Evolutionary conservation across 495 filamentous ascomycete genomes (phyloP).

Genomic region (Aspergillus avenaceus): DNA sequence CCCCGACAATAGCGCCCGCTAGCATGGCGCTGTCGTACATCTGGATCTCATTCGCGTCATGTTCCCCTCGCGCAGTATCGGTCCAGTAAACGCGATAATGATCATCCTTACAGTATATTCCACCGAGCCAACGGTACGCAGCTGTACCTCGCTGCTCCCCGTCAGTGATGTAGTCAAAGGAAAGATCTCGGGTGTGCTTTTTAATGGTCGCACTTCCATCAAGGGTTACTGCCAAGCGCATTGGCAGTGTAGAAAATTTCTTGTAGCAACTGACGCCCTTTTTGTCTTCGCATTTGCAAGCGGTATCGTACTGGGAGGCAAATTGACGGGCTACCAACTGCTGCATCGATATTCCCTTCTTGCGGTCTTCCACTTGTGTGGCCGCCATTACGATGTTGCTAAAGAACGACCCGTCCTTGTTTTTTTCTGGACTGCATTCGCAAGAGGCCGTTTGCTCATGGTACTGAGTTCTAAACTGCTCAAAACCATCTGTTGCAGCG

Average conservation of each 20-base stretch:
- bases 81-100: constrained; percentile 34
- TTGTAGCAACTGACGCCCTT: neutral
- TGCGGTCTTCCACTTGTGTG: neutral
- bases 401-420: neutral
- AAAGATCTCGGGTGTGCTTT: constrained; percentile 29
- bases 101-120: constrained; percentile 25
- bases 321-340: constrained; percentile 12
- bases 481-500: constrained; percentile 17
- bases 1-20: constrained; percentile 24
- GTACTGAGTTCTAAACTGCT: constrained; percentile 22
- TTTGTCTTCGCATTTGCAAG: constrained; percentile 11
- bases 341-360: constrained; percentile 12
- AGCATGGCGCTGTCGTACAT: constrained; percentile 28
- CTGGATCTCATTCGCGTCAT: constrained; percentile 10
- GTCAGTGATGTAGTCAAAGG: constrained; percentile 18
- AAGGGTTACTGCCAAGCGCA: constrained; percentile 26
- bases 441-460: constrained; percentile 8
- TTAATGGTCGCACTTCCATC: neutral
- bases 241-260: constrained; percentile 21
- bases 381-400: neutral
- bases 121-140: constrained; percentile 41
- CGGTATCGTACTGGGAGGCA: neutral
- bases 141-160: constrained; percentile 9
- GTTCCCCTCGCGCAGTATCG: constrained; percentile 24
- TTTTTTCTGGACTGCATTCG: neutral